Base-by-base conservation (phyloP, 108 stramenopile species). In the Nitzschia palea region DNA sequence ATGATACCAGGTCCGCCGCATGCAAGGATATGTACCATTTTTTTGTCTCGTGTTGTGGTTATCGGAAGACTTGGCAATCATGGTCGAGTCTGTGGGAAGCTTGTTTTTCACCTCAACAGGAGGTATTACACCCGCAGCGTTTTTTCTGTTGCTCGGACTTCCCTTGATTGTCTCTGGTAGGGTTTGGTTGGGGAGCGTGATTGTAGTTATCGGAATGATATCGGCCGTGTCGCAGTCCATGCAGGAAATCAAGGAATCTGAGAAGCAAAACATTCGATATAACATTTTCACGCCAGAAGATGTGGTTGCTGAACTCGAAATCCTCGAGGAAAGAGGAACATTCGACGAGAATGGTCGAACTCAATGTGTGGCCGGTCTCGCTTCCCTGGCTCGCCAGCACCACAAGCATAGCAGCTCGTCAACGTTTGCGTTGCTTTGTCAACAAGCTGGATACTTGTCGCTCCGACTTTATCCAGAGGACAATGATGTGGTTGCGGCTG, bases 401-500 rank as follows among this genome's bases (percentile, higher is more conserved):
- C 31, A 70, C 32, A 33, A 70, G 37, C 45, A 67, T 18, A 55
- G 22, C 20, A 50, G 48, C 26, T 51, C 55, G 2, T 6, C 51
- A 5, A 35, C 60, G 30, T 23, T 65, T 32, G 67, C 72, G 26
- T 33, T 80, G 3, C 4, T 64, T 18, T 73, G 76, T 58, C 83
- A 80, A 57, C 62, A 79, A 48, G 68, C 75, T 0, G 71, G 68
- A 0, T 84, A 67, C 32, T 23, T 61, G 18, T 60, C 65, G 8
- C 51, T 80, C 14, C 65, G 73, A 30, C 25, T 67, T 2, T 71
- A 50, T 63, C 68, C 73, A n/a, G 28, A 62, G 12, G 83, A 78
- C 32, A 95, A 96, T 58, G 88, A 95, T 28, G 79, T 96, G 14
- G 94, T 99, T 61, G 83, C 85, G 6, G 93, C 93, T 15, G 88